Evolutionary conservation across 495 filamentous ascomycete genomes (phyloP).

Genomic region (Aspergillus biplanus): DNA sequence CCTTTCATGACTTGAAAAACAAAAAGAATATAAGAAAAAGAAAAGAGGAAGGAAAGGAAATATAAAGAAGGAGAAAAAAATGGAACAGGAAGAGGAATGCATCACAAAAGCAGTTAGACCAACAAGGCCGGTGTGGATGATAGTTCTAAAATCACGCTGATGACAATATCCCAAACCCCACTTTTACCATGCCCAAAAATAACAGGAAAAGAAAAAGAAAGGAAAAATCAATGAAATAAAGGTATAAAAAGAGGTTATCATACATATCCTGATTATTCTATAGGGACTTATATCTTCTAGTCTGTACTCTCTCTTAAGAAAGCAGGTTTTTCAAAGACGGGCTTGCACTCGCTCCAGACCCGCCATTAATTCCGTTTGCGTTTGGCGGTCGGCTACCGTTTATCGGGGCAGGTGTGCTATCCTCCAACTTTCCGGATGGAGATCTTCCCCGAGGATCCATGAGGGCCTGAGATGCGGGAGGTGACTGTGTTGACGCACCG

Average conservation of each 20-base stretch:
- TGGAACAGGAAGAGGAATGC: conserved; percentile 8
- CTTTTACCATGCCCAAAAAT: conserved; percentile 29
- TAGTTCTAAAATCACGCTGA: conserved; percentile 28
- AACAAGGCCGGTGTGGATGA: not conserved
- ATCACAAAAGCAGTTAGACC: conserved; percentile 10
- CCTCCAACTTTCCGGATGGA: conserved; percentile 39
- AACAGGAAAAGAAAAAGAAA: conserved; percentile 29
- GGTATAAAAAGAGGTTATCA: conserved; percentile 27
- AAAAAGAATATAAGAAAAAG: conserved; percentile 9
- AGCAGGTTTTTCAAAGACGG: conserved; percentile 77
- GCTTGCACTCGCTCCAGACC: conserved; percentile 67
- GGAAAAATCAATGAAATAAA: conserved; percentile 24
- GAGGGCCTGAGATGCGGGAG: conserved; percentile 40
- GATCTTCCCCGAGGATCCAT: conserved; percentile 40
- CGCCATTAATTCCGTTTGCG: conserved; percentile 40
- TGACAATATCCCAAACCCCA: conserved; percentile 27
- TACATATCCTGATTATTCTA: conserved; percentile 23
- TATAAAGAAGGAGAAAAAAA: conserved; percentile 3
- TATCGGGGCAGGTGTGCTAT: conserved; percentile 31
- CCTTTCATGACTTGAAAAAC: conserved; percentile 7
- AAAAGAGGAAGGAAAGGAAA: conserved; percentile 12
- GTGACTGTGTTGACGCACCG: conserved; percentile 41
- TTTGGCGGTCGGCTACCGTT: conserved; percentile 37
- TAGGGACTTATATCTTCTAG: conserved; percentile 22
- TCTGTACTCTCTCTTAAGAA: conserved; percentile 46